Conservation (phyloP, 768 basidiomycete species). For the Podaxis rugospora region DNA sequence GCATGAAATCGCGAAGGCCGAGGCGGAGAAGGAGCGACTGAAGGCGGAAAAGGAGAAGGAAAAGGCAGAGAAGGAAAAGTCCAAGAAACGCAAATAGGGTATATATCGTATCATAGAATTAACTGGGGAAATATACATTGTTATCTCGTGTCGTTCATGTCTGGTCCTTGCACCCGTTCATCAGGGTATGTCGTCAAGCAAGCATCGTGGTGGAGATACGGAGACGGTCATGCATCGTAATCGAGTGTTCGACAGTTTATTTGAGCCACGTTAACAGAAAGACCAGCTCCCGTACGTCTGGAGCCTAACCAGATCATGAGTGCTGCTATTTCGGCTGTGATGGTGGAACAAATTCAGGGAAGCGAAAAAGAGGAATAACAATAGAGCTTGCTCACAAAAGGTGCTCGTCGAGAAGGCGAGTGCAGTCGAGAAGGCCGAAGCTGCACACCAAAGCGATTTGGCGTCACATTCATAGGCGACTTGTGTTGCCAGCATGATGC, state of each 20-base stretch:
- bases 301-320: slow-evolving; percentile 21
- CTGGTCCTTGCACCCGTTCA: neutral
- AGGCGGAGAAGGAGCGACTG: slow-evolving; percentile 60
- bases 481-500: slow-evolving; percentile 31
- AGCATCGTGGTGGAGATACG: neutral
- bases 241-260: slow-evolving; percentile 14
- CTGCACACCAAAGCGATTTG: slow-evolving; percentile 29
- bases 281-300: slow-evolving; percentile 19
- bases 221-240: slow-evolving; percentile 2
- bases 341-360: neutral
- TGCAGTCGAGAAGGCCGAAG: slow-evolving; percentile 27
- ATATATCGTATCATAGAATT: neutral
- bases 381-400: slow-evolving; percentile 21
- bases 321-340: slow-evolving; percentile 21
- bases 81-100: slow-evolving; percentile 20
- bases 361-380: neutral
- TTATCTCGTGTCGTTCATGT: neutral
- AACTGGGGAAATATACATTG: neutral
- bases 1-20: slow-evolving; percentile 75
- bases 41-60: slow-evolving; percentile 46
- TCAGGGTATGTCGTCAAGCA: neutral
- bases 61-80: slow-evolving; percentile 23
- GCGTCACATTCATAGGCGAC: slow-evolving; percentile 26
- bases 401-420: slow-evolving; percentile 28
- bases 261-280: slow-evolving; percentile 27